phyloP scores from a whole-genome alignment of 352 stramenopile species.

The Phytophthora tubulina region DNA sequence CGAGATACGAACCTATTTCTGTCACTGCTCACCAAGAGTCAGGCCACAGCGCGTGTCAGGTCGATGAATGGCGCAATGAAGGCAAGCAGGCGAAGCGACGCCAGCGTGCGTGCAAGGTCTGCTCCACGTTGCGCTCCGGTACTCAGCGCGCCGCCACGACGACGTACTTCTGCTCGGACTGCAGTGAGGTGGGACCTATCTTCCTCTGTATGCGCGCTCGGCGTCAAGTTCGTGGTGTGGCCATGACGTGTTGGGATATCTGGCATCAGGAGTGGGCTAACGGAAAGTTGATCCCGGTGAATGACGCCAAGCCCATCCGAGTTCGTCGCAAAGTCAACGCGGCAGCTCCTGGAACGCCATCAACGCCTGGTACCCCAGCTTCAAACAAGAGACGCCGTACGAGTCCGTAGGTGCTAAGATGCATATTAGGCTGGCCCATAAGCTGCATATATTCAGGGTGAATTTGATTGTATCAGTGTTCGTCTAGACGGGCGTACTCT shows the following conservation, averaged over 20 bases:
- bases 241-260: slow-evolving; percentile 18
- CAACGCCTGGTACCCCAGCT: background rate
- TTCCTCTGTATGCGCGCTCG: slow-evolving; percentile 3
- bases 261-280: slow-evolving; percentile 11
- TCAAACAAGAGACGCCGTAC: slow-evolving; percentile 5
- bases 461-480: too few relatives aligned
- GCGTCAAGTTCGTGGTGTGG: background rate
- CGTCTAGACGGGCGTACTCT: too few relatives aligned
- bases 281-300: slow-evolving; percentile 7
- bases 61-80: background rate
- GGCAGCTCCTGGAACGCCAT: background rate
- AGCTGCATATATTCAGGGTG: slow-evolving; percentile 4
- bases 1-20: background rate
- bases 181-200: background rate
- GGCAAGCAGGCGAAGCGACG: background rate
- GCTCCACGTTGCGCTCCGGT: background rate
- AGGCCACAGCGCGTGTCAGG: background rate
- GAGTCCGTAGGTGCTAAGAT: background rate
- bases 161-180: slow-evolving; percentile 2
- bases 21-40: background rate
- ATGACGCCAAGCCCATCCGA: background rate
- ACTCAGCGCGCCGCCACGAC: background rate
- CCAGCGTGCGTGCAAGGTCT: background rate
- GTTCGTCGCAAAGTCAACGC: background rate
- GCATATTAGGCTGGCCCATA: slow-evolving; percentile 13